A percentile compares a stretch with the other conserved stretches of the same genome.
Evolutionary conservation across 192 early-diverging fungal genomes (phyloP).

Genomic region (Backusella tarrabulga): DNA sequence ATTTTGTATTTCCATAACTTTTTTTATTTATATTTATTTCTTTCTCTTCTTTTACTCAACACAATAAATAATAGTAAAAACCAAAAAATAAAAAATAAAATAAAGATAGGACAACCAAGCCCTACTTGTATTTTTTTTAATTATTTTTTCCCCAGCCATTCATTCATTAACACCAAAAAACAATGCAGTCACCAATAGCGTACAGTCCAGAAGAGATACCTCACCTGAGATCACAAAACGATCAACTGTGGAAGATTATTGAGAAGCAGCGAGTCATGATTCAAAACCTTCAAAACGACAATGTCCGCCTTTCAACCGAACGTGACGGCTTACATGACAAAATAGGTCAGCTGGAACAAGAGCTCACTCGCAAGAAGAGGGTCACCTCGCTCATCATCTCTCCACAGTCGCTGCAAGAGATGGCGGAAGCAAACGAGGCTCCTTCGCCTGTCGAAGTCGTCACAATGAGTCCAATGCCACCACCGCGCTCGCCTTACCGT

Average conservation of each 20-base stretch:
- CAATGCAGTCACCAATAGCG: neutral
- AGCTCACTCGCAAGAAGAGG: conserved; percentile 8
- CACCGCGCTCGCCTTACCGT: conserved; percentile 27
- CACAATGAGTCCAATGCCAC: conserved; percentile 21
- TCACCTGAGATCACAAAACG: conserved; percentile 59
- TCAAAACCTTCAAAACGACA: conserved; percentile 77
- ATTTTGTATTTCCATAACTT: neutral
- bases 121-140: neutral
- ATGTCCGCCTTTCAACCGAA: conserved; percentile 39
- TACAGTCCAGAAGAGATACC: conserved; percentile 10
- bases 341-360: conserved; percentile 20
- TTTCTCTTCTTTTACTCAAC: too few relatives aligned
- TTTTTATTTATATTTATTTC: too few relatives aligned
- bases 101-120: neutral
- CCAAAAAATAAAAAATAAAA: neutral
- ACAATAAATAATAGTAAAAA: neutral
- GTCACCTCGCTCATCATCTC: conserved; percentile 12
- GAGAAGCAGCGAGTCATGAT: conserved; percentile 88
- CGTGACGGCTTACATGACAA: conserved; percentile 39
- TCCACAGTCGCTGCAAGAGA: conserved; percentile 13
- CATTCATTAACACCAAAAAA: neutral
- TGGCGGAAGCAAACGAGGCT: conserved; percentile 14
- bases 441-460: neutral
- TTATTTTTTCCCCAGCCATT: neutral
- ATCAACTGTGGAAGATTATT: conserved; percentile 88